phyloP scores from a whole-genome alignment of 345 rosid species.

The Acer campestre region DNA sequence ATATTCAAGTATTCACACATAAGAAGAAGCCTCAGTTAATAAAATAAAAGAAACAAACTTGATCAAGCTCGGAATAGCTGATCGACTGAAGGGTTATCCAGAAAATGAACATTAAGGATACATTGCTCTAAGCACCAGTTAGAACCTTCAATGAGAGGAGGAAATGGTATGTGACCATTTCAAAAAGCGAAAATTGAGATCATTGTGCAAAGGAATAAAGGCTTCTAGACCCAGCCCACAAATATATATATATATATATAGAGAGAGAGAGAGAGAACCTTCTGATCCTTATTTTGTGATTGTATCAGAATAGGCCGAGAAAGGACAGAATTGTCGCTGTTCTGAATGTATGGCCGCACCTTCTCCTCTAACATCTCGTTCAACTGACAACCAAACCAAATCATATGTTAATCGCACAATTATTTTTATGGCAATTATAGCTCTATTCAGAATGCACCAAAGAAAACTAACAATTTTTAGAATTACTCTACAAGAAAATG shows the following conservation, averaged over 20 bases:
- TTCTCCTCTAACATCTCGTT: slow-evolving; percentile 84
- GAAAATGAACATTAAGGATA: neutral
- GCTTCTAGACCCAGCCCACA: too few species aligned
- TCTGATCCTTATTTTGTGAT: slow-evolving; percentile 47
- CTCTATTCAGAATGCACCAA: neutral
- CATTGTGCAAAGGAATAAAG: neutral
- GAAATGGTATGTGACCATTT: neutral
- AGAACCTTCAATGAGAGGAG: neutral
- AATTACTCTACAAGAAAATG: neutral
- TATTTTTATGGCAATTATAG: neutral
- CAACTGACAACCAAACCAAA: slow-evolving; percentile 47
- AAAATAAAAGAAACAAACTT: neutral
- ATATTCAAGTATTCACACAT: neutral
- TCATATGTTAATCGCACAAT: neutral
- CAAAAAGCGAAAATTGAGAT: neutral
- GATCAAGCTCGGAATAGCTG: neutral
- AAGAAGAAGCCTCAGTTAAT: neutral
- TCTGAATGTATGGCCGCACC: slow-evolving; percentile 69
- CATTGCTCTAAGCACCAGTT: neutral
- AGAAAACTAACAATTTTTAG: neutral
- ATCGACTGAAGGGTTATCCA: neutral
- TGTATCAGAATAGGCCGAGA: slow-evolving; percentile 62
- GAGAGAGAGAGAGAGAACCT: slow-evolving; percentile 28
- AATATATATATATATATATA: neutral
- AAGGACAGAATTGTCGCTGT: slow-evolving; percentile 48